A percentile compares a stretch with the other conserved stretches of the same genome.
These are phyloP conservation scores for Sporothrix schenckii DNA, from an alignment of 2,329 filamentous ascomycete species.

Conservation along the genomic window DNA sequence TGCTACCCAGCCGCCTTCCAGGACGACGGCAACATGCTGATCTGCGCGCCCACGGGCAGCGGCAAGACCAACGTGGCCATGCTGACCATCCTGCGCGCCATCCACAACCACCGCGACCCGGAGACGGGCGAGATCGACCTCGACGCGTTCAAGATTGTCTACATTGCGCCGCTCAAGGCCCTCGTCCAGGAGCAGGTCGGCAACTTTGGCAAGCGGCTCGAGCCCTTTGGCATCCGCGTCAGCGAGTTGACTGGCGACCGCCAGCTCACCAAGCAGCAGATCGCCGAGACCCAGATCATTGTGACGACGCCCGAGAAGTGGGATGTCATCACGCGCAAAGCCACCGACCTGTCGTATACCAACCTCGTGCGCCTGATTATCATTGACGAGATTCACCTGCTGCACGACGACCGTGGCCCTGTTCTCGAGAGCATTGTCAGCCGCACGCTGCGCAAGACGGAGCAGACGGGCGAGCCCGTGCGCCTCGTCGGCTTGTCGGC, in stretches of 20 bases:
- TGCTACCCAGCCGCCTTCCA: constrained; percentile 90
- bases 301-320: constrained; percentile 98
- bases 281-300: constrained; percentile 95
- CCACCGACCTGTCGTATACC: constrained; percentile 94
- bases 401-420: constrained; percentile 95
- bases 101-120: constrained; percentile 90
- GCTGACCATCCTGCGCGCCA: constrained; percentile 92
- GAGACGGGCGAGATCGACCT: constrained; percentile 91
- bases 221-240: constrained; percentile 87
- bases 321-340: constrained; percentile 98
- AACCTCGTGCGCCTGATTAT: constrained; percentile 95
- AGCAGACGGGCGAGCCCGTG: constrained; percentile 92
- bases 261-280: constrained; percentile 97
- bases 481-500: constrained; percentile 91
- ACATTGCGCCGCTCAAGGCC: constrained; percentile 94
- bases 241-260: constrained; percentile 97
- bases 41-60: constrained; percentile 95
- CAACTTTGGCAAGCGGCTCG: constrained; percentile 90
- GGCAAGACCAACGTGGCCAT: constrained; percentile 99
- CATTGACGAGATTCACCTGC: constrained; percentile 96
- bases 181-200: constrained; percentile 97
- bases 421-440: constrained; percentile 97
- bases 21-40: constrained; percentile 94
- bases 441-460: constrained; percentile 86
- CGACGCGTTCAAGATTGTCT: constrained; percentile 97